phyloP scores from a whole-genome alignment of 305 asterid species.

The Fraxinus floribunda region DNA sequence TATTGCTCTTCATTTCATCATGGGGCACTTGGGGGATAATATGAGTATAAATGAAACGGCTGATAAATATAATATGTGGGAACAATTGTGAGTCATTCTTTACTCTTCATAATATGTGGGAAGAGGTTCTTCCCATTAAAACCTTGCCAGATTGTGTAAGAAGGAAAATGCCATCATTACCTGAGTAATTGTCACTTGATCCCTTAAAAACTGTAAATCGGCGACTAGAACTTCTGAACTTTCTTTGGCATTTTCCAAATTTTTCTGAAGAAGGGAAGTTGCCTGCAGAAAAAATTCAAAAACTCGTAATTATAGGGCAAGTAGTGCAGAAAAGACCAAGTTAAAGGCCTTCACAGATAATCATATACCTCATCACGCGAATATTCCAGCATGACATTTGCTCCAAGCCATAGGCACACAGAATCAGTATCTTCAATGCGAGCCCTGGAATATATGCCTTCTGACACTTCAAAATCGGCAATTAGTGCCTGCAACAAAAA shows the following conservation, averaged over 20 bases:
- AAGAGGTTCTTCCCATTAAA: not conserved
- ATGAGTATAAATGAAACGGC: not conserved
- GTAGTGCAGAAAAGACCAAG: not conserved
- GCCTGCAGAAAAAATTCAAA: conserved; percentile 51
- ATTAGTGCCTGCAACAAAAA: conserved; percentile 54
- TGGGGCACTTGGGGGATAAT: not conserved
- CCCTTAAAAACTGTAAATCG: conserved; percentile 80
- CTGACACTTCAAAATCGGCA: conserved; percentile 95
- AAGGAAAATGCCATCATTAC: conserved; percentile 28
- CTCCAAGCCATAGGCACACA: conserved; percentile 85
- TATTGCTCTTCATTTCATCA: not conserved
- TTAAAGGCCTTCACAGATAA: conserved; percentile 16
- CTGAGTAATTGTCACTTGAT: conserved; percentile 85
- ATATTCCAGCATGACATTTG: conserved; percentile 94
- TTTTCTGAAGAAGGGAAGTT: conserved; percentile 68
- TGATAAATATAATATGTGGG: not conserved
- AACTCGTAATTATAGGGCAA: conserved; percentile 1
- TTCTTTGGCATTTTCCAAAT: conserved; percentile 84
- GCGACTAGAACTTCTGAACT: conserved; percentile 91
- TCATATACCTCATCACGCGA: conserved; percentile 75
- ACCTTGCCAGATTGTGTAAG: not conserved
- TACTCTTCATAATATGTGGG: not conserved
- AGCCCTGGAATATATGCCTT: conserved; percentile 91
- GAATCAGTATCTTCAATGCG: conserved; percentile 75
- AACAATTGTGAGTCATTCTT: not conserved